phyloP scores from a whole-genome alignment of 1,284 basidiomycete species.

The Ceratobasidium sp. region DNA sequence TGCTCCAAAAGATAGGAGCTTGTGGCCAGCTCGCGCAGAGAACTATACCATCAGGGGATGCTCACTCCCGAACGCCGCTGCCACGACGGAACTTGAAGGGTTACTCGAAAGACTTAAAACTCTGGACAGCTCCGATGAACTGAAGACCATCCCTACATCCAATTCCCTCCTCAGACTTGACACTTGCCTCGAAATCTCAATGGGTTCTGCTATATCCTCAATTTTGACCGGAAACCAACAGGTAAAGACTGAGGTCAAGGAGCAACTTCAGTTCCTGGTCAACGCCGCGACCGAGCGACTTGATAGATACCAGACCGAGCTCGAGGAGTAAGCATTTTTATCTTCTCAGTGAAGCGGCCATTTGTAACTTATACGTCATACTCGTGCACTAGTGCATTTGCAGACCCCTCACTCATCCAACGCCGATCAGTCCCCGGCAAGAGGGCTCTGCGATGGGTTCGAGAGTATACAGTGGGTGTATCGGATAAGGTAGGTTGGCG shows the following conservation, averaged over 20 bases:
- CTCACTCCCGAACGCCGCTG: too few species aligned
- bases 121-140: too few species aligned
- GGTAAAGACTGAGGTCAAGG: slow-evolving; percentile 25
- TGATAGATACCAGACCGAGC: slow-evolving; percentile 39
- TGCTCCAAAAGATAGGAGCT: too few species aligned
- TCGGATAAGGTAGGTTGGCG: not conserved
- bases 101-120: too few species aligned
- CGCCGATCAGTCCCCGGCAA: slow-evolving; percentile 27
- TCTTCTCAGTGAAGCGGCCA: not conserved
- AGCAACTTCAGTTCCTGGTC: slow-evolving; percentile 41
- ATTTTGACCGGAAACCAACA: not conserved
- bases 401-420: not conserved
- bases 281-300: slow-evolving; percentile 17
- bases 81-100: too few species aligned
- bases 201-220: not conserved
- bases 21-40: too few species aligned
- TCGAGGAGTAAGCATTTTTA: slow-evolving; percentile 26
- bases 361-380: not conserved
- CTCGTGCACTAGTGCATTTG: not conserved
- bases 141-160: too few species aligned
- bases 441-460: slow-evolving; percentile 29
- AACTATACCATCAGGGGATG: too few species aligned
- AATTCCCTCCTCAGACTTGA: too few species aligned
- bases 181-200: too few species aligned
- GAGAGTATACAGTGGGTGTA: slow-evolving; percentile 31